Base-by-base conservation (phyloP, 345 rosid species). In the Psidium guajava region DNA sequence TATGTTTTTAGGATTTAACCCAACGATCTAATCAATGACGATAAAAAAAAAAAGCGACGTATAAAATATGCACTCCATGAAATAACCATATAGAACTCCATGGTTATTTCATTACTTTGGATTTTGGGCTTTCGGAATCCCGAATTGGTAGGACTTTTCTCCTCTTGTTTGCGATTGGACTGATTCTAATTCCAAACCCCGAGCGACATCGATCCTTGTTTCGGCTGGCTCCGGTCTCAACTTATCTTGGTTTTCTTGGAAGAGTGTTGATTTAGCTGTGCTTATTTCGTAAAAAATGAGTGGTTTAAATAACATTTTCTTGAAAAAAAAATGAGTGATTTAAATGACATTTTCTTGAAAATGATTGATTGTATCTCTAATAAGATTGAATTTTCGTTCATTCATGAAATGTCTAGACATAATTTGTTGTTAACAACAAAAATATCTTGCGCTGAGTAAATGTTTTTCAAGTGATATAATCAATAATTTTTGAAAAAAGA, bases 281-380 rank as follows among this genome's bases (percentile, higher is more conserved):
- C 6, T 27, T 28, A 15, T 61, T 61, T 61, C 2, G 0, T 0
- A 8, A n/a, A n/a, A n/a, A n/a, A n/a, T n/a, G n/a, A n/a, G n/a
- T n/a, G n/a, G n/a, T n/a, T n/a, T n/a, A n/a, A n/a, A n/a, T n/a
- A n/a, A n/a, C n/a, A n/a, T n/a, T n/a, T n/a, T n/a, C n/a, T n/a
- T n/a, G n/a, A n/a, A n/a, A n/a, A n/a, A n/a, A n/a, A n/a, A n/a
- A n/a, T n/a, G n/a, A n/a, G n/a, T n/a, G n/a, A n/a, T n/a, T n/a
- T n/a, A n/a, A n/a, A n/a, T n/a, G n/a, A n/a, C n/a, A n/a, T 7
- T 28, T 15, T 20, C 10, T 2, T 6, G 20, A 54, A 54, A 20
- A 6, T 54, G 24, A 54, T 54, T 54, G 24, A 2, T 6, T 20
- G 3, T 53, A 5, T 53, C 55, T 53, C 6, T 16, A 5, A 53